phyloP scores from a whole-genome alignment of 2,329 filamentous ascomycete genomes.

The Xylaria sp. region DNA sequence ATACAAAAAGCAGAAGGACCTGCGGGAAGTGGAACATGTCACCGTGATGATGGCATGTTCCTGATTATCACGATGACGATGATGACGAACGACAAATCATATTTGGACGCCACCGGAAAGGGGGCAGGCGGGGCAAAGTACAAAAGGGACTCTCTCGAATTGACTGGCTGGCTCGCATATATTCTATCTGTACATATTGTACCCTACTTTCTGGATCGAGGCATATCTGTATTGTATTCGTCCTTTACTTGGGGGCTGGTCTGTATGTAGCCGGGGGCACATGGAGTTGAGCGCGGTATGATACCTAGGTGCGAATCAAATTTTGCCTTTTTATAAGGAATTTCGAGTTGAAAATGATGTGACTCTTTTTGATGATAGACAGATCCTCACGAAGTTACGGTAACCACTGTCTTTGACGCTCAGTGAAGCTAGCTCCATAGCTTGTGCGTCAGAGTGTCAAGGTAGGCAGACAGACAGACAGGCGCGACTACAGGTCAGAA shows the following conservation, averaged over 20 bases:
- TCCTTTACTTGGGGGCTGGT: constrained; percentile 23
- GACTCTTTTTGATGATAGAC: neutral
- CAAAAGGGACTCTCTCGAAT: constrained; percentile 2
- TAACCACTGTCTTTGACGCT: constrained; percentile 5
- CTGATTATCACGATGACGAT: constrained; percentile 34
- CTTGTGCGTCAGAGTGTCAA: neutral
- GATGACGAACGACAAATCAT: constrained; percentile 32
- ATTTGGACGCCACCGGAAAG: neutral
- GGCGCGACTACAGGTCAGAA: constrained; percentile 19
- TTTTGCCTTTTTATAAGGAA: neutral
- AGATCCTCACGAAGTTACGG: neutral
- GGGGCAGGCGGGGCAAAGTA: neutral
- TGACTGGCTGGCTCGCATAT: constrained; percentile 16
- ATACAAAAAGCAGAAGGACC: constrained; percentile 13
- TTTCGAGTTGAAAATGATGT: neutral
- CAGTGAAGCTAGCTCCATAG: neutral
- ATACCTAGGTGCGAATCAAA: constrained; percentile 16
- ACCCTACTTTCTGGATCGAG: constrained; percentile 28
- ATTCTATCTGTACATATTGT: constrained; percentile 34
- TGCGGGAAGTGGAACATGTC: constrained; percentile 13
- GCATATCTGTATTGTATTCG: constrained; percentile 35
- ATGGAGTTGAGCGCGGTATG: constrained; percentile 31
- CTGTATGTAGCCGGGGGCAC: constrained; percentile 19
- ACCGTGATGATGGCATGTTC: constrained; percentile 18
- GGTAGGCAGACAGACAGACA: constrained; percentile 6